A percentile compares a stretch with the other conserved stretches of the same genome.
Evolutionary conservation across 2,329 filamentous ascomycete genomes (phyloP).

Genomic region (Passalora sequoiae): DNA sequence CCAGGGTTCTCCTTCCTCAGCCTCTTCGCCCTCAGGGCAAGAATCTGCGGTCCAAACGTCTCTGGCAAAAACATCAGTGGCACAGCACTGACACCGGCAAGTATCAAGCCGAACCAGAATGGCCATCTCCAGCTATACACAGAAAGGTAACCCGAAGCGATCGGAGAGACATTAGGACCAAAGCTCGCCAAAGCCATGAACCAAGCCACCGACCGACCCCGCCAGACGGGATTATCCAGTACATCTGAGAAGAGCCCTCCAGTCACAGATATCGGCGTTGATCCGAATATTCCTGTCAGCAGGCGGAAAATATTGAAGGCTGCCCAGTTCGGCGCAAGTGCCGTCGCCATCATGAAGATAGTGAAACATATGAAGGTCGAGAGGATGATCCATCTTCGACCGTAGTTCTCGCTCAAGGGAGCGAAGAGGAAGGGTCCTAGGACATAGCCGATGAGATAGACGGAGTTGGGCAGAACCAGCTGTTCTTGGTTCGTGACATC

Average conservation of each 20-base stretch:
- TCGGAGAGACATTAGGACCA: conserved; percentile 12
- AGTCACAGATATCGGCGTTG: conserved; percentile 17
- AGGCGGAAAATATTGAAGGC: conserved; percentile 17
- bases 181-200: conserved; percentile 18
- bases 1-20: conserved; percentile 51
- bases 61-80: conserved; percentile 35
- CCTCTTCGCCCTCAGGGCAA: conserved; percentile 44
- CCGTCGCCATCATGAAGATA: conserved; percentile 40
- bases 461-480: conserved; percentile 41
- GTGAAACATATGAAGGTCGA: conserved; percentile 14
- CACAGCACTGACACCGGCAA: conserved; percentile 10
- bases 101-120: conserved; percentile 17
- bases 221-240: conserved; percentile 12
- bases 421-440: conserved; percentile 42
- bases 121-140: conserved; percentile 17
- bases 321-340: conserved; percentile 33
- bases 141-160: conserved; percentile 14
- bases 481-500: conserved; percentile 41
- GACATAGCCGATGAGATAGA: conserved; percentile 42
- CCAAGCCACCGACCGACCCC: conserved; percentile 16
- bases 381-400: conserved; percentile 38
- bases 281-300: conserved; percentile 14
- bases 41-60: conserved; percentile 39
- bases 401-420: conserved; percentile 39
- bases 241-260: conserved; percentile 19